Evolutionary conservation across 2,329 filamentous ascomycete species (phyloP).

Genomic region (Coniochaeta sp.): DNA sequence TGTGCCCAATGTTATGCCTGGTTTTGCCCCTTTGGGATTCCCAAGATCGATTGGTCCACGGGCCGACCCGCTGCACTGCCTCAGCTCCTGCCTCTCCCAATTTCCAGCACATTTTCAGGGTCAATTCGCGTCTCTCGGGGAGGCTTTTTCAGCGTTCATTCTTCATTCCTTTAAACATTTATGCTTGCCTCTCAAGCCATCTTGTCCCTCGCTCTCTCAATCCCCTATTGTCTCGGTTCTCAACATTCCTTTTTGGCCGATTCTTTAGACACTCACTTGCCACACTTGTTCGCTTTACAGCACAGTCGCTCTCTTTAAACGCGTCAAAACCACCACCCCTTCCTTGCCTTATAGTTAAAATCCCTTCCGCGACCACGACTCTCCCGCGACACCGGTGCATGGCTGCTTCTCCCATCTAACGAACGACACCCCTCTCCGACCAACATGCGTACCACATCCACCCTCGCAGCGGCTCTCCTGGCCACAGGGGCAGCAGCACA

Average conservation of each 20-base stretch:
- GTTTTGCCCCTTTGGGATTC: no score
- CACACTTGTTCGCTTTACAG: background rate
- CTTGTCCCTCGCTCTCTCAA: background rate
- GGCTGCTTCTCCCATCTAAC: background rate
- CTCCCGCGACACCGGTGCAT: background rate
- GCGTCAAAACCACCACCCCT: background rate
- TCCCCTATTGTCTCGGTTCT: no score
- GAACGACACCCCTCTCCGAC: background rate
- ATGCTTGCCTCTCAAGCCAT: background rate
- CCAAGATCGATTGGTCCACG: background rate
- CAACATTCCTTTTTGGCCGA: background rate
- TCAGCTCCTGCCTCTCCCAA: background rate
- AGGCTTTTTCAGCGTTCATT: background rate
- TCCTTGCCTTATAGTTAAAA: background rate
- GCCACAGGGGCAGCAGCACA: slow-evolving; percentile 31
- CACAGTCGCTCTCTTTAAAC: background rate
- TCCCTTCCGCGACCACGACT: background rate
- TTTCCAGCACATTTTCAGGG: background rate
- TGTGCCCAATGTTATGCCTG: no score
- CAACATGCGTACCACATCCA: slow-evolving; percentile 32
- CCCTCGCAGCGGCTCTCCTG: slow-evolving; percentile 30
- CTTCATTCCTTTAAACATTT: background rate
- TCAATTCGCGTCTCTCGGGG: no score
- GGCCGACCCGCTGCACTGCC: slow-evolving; percentile 1
- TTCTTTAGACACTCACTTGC: background rate